Evolutionary conservation across 108 stramenopile species (phyloP).

Genomic region (Fistulifera pelliculosa): DNA sequence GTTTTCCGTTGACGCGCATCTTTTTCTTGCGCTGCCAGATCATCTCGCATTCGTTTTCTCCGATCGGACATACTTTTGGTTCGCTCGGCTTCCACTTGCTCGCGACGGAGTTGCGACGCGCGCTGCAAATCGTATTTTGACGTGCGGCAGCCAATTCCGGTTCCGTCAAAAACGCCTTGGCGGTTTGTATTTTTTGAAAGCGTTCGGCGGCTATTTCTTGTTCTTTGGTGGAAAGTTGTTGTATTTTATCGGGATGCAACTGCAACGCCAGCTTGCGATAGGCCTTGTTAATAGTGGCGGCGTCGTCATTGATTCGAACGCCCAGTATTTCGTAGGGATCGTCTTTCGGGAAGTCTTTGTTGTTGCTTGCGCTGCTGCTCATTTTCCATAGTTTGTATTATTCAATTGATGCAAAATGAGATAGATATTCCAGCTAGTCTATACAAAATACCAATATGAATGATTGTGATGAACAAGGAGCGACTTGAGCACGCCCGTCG

Average conservation of each 20-base stretch:
- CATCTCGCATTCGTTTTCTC: conserved; percentile 64
- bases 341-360: conserved; percentile 41
- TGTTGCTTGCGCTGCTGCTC: conserved; percentile 1
- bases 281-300: conserved; percentile 65
- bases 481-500: too few relatives aligned
- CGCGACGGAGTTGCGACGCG: conserved; percentile 42
- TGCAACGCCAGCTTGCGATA: conserved; percentile 80
- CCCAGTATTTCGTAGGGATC: conserved; percentile 65
- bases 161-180: conserved; percentile 51
- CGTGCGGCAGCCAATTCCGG: conserved; percentile 41
- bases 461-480: too few relatives aligned
- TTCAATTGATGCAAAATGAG: too few relatives aligned
- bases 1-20: conserved; percentile 14
- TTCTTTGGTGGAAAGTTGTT: conserved; percentile 21
- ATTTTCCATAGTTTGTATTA: too few relatives aligned
- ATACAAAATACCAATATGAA: too few relatives aligned
- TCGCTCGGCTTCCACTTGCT: conserved; percentile 46
- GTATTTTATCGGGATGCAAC: conserved; percentile 94
- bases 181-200: conserved; percentile 57
- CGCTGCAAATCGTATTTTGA: conserved; percentile 48
- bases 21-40: conserved; percentile 49
- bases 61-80: conserved; percentile 53
- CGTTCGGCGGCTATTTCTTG: conserved; percentile 12
- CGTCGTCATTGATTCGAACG: conserved; percentile 32
- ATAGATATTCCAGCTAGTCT: too few relatives aligned